phyloP scores from a whole-genome alignment of 805 yeast species.

The Torulaspora delbrueckii region DNA sequence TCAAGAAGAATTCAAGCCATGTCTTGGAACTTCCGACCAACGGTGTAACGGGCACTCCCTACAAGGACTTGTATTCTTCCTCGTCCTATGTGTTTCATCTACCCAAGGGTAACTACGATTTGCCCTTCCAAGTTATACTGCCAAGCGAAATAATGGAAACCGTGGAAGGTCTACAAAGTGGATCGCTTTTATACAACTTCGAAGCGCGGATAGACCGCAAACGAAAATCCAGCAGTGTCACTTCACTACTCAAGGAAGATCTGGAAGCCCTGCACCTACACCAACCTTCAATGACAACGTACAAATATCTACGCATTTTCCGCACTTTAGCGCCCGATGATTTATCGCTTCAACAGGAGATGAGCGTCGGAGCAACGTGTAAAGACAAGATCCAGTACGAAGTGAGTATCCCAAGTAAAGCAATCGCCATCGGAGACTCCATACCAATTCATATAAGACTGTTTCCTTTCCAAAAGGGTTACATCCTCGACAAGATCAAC shows the following conservation, averaged over 20 bases:
- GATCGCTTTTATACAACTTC: constrained; percentile 64
- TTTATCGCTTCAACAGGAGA: constrained; percentile 58
- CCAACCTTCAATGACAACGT: constrained; percentile 33
- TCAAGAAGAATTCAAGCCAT: constrained; percentile 13
- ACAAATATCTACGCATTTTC: constrained; percentile 68
- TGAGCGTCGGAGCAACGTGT: constrained; percentile 89
- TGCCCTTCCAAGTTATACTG: constrained; percentile 76
- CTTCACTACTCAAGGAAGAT: constrained; percentile 9
- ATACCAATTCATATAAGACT: constrained; percentile 64
- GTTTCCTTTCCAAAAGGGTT: constrained; percentile 76
- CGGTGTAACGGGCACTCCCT: constrained; percentile 36
- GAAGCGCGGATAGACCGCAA: constrained; percentile 70
- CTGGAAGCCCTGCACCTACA: constrained; percentile 2
- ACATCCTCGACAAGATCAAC: constrained; percentile 61
- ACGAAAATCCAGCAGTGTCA: constrained; percentile 40
- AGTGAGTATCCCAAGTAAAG: constrained; percentile 76
- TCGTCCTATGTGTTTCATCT: constrained; percentile 36
- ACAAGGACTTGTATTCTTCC: constrained; percentile 17
- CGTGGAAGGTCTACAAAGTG: constrained; percentile 80
- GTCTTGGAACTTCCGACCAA: constrained; percentile 26
- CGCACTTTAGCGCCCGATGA: constrained; percentile 81
- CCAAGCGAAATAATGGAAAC: constrained; percentile 86
- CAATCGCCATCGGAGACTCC: constrained; percentile 78
- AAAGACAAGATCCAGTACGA: constrained; percentile 84
- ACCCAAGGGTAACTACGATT: constrained; percentile 72